phyloP scores from a whole-genome alignment of 2,329 filamentous ascomycete genomes.

The Akanthomyces lecanii region DNA sequence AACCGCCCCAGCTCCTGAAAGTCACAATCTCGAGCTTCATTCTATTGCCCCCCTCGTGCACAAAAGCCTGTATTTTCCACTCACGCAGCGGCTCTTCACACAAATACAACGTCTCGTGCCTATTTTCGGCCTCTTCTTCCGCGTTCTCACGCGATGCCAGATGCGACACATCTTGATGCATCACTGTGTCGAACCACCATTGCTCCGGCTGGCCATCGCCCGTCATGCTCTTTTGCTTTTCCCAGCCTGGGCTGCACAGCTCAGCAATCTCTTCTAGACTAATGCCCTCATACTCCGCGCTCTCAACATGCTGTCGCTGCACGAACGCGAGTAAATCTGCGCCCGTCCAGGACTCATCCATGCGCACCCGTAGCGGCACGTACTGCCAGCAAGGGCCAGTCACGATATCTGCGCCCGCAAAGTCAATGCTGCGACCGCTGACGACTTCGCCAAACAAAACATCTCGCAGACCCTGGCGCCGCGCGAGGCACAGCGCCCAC shows the following conservation, averaged over 20 bases:
- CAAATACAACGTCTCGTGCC: slow-evolving; percentile 52
- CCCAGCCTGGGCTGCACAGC: slow-evolving; percentile 42
- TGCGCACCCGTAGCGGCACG: slow-evolving; percentile 57
- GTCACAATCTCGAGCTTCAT: slow-evolving; percentile 57
- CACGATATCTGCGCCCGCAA: slow-evolving; percentile 46
- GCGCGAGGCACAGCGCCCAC: slow-evolving; percentile 60
- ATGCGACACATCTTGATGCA: slow-evolving; percentile 58
- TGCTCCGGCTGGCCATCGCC: slow-evolving; percentile 21
- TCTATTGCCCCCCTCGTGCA: slow-evolving; percentile 39
- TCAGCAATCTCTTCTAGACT: slow-evolving; percentile 51
- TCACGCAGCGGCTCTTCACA: slow-evolving; percentile 51
- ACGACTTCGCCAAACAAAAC: slow-evolving; percentile 65
- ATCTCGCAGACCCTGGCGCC: slow-evolving; percentile 47
- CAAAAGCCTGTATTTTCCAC: slow-evolving; percentile 61
- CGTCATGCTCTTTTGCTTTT: slow-evolving; percentile 14
- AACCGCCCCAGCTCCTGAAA: slow-evolving; percentile 49
- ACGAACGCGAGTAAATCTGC: slow-evolving; percentile 49
- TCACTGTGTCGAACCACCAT: slow-evolving; percentile 51
- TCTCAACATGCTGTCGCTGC: slow-evolving; percentile 54
- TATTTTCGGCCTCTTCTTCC: slow-evolving; percentile 27
- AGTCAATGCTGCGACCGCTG: slow-evolving; percentile 57
- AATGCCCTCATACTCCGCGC: slow-evolving; percentile 51
- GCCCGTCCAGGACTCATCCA: slow-evolving; percentile 46
- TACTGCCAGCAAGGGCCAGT: slow-evolving; percentile 66
- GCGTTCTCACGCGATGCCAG: slow-evolving; percentile 47